Conservation (phyloP, 2,329 filamentous ascomycete genomes). For the Lasiodiplodia sp. region DNA sequence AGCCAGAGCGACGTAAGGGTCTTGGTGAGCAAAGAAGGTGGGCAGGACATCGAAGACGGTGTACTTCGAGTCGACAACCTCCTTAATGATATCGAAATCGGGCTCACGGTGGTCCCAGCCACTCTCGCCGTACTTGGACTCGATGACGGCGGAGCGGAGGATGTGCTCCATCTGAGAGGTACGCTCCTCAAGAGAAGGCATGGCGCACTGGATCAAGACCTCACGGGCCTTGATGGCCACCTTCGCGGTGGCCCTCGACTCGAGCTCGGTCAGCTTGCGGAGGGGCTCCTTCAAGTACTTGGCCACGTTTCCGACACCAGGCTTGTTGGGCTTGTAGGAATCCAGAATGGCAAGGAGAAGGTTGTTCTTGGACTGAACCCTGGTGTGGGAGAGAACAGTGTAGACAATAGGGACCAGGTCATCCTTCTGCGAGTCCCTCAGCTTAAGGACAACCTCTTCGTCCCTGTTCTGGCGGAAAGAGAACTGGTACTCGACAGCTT, state of each 20-base stretch:
- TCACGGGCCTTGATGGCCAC: conserved; percentile 97
- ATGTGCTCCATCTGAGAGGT: conserved; percentile 99
- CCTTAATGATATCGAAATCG: conserved; percentile 88
- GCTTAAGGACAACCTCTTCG: conserved; percentile 90
- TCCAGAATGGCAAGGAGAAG: conserved; percentile 90
- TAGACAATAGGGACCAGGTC: conserved; percentile 85
- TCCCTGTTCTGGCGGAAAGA: conserved; percentile 84
- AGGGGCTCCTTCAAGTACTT: conserved; percentile 86
- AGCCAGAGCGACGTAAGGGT: conserved; percentile 92
- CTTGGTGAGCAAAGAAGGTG: conserved; percentile 92
- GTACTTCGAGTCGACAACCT: conserved; percentile 98
- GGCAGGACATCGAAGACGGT: conserved; percentile 97
- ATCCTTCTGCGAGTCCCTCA: conserved; percentile 96
- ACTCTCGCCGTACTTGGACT: conserved; percentile 96
- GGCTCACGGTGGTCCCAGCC: conserved; percentile 97
- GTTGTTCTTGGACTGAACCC: conserved; percentile 92
- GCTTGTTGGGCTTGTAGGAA: conserved; percentile 93
- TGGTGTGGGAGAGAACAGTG: conserved; percentile 91
- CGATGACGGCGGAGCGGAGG: conserved; percentile 89
- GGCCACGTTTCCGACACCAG: conserved; percentile 83
- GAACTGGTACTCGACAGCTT: conserved; percentile 84
- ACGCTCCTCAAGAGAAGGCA: conserved; percentile 95
- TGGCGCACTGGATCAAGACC: conserved; percentile 94
- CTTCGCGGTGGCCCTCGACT: conserved; percentile 87
- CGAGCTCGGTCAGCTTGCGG: conserved; percentile 87